Conservation (phyloP, 2,329 filamentous ascomycete species). For the Rachicladosporium sp. region DNA sequence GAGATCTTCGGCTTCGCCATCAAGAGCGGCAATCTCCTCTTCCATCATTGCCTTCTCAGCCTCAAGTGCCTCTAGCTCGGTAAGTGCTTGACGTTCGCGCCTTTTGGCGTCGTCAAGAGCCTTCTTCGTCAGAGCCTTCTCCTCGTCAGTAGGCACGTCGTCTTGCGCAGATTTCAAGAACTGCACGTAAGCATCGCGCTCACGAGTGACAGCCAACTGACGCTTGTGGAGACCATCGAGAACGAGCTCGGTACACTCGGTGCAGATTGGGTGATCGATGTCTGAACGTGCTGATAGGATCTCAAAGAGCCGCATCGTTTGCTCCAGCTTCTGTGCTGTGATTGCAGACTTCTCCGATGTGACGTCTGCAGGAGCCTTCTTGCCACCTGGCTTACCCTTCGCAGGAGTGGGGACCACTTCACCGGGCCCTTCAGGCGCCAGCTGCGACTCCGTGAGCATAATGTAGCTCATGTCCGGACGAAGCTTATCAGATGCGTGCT, state of each 20-base stretch:
- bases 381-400: slow-evolving; percentile 5
- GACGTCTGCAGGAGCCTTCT: slow-evolving; percentile 6
- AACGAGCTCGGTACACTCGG: slow-evolving; percentile 85
- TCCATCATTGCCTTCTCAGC: slow-evolving; percentile 69
- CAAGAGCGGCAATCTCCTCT: slow-evolving; percentile 64
- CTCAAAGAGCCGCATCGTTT: slow-evolving; percentile 69
- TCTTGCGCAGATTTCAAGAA: slow-evolving; percentile 74
- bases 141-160: slow-evolving; percentile 64
- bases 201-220: slow-evolving; percentile 58
- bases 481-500: slow-evolving; percentile 23
- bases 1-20: slow-evolving; percentile 65
- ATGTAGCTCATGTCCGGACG: slow-evolving; percentile 91
- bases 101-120: slow-evolving; percentile 39
- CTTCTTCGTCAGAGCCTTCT: slow-evolving; percentile 39
- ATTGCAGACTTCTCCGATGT: neutral
- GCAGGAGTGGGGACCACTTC: slow-evolving; percentile 13
- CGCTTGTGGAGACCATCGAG: slow-evolving; percentile 76
- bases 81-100: slow-evolving; percentile 57
- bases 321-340: slow-evolving; percentile 32
- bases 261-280: slow-evolving; percentile 89
- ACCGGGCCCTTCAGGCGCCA: slow-evolving; percentile 37
- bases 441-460: slow-evolving; percentile 77
- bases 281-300: slow-evolving; percentile 86
- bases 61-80: slow-evolving; percentile 68
- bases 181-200: slow-evolving; percentile 79